Evolutionary conservation across 2,329 filamentous ascomycete species (phyloP), one percentile per base, ranked within the genome.

Genomic region (Ophiostoma sp.): DNA sequence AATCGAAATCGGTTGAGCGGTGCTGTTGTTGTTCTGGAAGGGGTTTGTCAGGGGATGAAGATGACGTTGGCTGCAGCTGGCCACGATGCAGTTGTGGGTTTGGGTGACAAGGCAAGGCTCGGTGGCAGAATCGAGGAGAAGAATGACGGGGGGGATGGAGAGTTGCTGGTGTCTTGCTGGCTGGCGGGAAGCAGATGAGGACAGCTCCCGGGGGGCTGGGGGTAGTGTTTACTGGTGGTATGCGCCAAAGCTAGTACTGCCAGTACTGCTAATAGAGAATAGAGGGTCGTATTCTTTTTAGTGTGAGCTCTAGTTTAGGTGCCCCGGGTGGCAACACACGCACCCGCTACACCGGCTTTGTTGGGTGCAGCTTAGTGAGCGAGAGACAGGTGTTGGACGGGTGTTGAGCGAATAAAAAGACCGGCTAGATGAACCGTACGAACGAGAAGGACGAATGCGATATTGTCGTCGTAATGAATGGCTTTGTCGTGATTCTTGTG

Each of bases 21-120:
- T 39, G 15, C 8, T 20, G 60, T 7, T 36, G 31, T 36, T 64
- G 60, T 36, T 65, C 62, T 8, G 13, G 62, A 65, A 41, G 60
- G 15, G 10, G 17, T 6, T 35, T 11, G 31, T 36, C 4, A 33
- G 60, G 13, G 60, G 60, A 11, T 64, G 60, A 23, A 20, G 35
- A 65, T 65, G 62, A n/a, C 35, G 62, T 39, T 65, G 20, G 33
- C 33, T 64, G 60, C 5, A 64, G 60, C 60, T 64, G 60, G 60
- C 60, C 60, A 64, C 60, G 60, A 64, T 64, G 60, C 60, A 7
- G 31, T 64, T 36, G 60, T 11, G 60, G 60, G 17, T 20, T 39
- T 65, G 35, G 62, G 62, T 65, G 62, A 65, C 62, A 39, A 65
- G 62, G 62, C 62, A 39, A 65, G 62, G 33, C 62, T 65, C 62